These are phyloP conservation scores for Penicillium sp. DNA, from an alignment of 2,329 filamentous ascomycete species.

Conservation along the genomic window DNA sequence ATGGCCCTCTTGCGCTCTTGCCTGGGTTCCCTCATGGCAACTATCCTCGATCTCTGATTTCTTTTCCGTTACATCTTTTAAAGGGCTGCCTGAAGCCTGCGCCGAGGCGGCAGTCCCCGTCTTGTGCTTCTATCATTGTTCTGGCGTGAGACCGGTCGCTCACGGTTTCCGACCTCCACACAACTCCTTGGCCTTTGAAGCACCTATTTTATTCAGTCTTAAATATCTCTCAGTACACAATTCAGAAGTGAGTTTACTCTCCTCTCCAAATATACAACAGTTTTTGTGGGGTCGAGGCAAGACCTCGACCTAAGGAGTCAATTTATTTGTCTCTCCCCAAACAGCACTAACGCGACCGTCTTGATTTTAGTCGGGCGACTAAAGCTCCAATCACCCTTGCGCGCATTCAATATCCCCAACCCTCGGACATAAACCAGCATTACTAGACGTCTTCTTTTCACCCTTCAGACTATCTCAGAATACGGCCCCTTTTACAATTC, in stretches of 20 bases:
- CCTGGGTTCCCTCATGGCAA: constrained; percentile 21
- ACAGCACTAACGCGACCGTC: constrained; percentile 29
- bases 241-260: constrained; percentile 10
- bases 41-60: constrained; percentile 19
- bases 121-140: constrained; percentile 22
- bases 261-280: neutral
- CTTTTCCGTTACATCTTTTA: constrained; percentile 16
- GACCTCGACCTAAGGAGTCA: constrained; percentile 2
- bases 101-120: constrained; percentile 25
- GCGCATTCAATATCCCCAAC: constrained; percentile 5
- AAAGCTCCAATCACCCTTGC: constrained; percentile 12
- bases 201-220: constrained; percentile 14
- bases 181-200: constrained; percentile 25
- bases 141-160: constrained; percentile 25
- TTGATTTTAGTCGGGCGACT: constrained; percentile 19
- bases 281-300: constrained; percentile 1
- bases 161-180: constrained; percentile 23
- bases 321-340: constrained; percentile 17
- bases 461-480: neutral
- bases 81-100: constrained; percentile 24
- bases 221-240: constrained; percentile 6
- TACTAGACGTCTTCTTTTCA: neutral
- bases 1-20: constrained; percentile 18
- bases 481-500: constrained; percentile 4
- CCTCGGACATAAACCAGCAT: neutral